Conservation (phyloP, 805 yeast genomes). For the Nakazawaea holstii region DNA sequence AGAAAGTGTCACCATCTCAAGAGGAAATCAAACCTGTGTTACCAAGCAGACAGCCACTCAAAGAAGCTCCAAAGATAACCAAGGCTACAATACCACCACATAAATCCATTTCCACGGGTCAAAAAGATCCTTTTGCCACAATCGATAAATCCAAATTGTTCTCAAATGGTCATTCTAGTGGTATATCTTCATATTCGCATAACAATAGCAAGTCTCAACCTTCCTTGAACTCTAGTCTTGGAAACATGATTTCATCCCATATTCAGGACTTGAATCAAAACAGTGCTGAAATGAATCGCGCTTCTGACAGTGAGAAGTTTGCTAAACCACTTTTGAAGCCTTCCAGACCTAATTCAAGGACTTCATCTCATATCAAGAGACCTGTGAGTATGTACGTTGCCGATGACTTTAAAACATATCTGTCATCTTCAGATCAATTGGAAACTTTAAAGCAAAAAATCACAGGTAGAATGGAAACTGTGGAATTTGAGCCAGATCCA, state of each 20-base stretch:
- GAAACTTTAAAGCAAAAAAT: constrained; percentile 8
- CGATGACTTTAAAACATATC: constrained; percentile 9
- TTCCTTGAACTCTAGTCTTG: neutral
- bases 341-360: constrained; percentile 4
- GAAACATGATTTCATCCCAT: neutral
- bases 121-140: constrained; percentile 35
- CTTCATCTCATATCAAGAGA: constrained; percentile 13
- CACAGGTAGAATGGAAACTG: constrained; percentile 18
- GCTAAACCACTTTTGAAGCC: neutral
- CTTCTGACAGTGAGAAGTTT: neutral
- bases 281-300: neutral
- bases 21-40: constrained; percentile 12
- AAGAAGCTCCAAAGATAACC: neutral
- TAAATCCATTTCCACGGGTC: constrained; percentile 15
- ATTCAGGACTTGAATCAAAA: neutral
- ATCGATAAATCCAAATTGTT: constrained; percentile 34
- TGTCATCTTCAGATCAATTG: constrained; percentile 3
- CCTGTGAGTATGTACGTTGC: constrained; percentile 31
- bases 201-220: constrained; percentile 9
- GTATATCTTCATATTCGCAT: neutral
- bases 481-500: constrained; percentile 25
- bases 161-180: neutral
- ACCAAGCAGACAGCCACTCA: constrained; percentile 5
- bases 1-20: constrained; percentile 1
- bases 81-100: constrained; percentile 14